Evolutionary conservation across 164 flowering plant species (phyloP).

Genomic region (Magnolia sinica): DNA sequence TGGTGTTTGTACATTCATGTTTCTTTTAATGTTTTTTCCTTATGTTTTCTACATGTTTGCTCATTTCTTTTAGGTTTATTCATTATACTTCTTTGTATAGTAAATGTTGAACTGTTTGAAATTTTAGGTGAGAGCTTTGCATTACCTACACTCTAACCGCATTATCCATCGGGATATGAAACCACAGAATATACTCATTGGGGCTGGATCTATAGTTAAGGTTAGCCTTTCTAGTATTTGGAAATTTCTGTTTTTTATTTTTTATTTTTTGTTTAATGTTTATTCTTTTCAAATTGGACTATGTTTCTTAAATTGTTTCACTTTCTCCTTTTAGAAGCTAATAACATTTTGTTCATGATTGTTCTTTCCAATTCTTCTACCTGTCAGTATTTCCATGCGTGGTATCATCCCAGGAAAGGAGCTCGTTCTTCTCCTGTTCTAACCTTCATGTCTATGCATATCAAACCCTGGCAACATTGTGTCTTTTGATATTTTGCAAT

Average conservation of each 20-base stretch:
- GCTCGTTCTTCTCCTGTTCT: no score
- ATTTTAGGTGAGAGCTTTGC: slow-evolving; percentile 85
- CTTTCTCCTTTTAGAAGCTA: not conserved
- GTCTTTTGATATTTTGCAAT: no score
- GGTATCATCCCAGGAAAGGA: no score
- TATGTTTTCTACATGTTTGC: not conserved
- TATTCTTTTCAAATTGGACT: not conserved
- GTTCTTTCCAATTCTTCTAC: not conserved
- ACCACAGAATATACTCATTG: slow-evolving; percentile 96
- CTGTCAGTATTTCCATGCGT: not conserved
- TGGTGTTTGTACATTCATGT: not conserved
- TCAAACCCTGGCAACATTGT: no score
- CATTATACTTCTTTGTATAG: not conserved
- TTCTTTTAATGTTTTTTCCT: not conserved
- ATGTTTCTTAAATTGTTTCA: not conserved
- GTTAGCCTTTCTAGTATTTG: slow-evolving; percentile 25
- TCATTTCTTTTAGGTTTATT: not conserved
- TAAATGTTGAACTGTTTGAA: not conserved
- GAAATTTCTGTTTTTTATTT: no score
- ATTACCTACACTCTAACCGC: slow-evolving; percentile 93
- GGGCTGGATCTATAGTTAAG: slow-evolving; percentile 90
- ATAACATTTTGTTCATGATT: no score
- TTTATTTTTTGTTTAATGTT: no score
- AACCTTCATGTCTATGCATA: no score
- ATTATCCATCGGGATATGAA: slow-evolving; percentile 99